Conservation (phyloP, 2,329 filamentous ascomycete genomes). For the Beauveria pseudobassiana region DNA sequence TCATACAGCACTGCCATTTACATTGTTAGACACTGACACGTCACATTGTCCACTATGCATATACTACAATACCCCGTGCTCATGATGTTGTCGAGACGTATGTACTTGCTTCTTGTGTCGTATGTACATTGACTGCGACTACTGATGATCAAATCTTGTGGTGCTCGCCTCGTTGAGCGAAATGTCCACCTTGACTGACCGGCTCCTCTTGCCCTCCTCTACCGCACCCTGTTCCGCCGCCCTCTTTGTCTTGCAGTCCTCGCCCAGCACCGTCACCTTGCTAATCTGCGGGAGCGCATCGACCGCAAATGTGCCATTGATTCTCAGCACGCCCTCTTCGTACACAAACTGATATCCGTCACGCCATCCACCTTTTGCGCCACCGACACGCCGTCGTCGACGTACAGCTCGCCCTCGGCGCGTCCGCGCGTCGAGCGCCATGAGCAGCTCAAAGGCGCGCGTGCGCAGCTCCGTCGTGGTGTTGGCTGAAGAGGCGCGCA, state of each 20-base stretch:
- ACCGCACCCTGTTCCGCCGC: not conserved
- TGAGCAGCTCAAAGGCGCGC: conserved; percentile 61
- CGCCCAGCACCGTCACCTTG: conserved; percentile 44
- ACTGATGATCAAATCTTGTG: not conserved
- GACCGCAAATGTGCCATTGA: conserved; percentile 49
- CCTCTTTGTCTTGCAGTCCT: conserved; percentile 9
- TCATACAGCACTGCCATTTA: not conserved
- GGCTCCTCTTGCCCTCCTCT: conserved; percentile 3
- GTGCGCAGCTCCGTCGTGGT: conserved; percentile 57
- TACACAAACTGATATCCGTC: conserved; percentile 54
- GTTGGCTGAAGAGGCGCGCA: conserved; percentile 47
- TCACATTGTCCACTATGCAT: no score
- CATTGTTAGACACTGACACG: not conserved
- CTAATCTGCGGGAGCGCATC: conserved; percentile 49
- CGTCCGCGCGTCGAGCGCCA: conserved; percentile 58
- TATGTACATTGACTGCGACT: no score
- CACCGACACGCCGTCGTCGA: conserved; percentile 66
- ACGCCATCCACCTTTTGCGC: conserved; percentile 61
- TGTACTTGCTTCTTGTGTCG: not conserved
- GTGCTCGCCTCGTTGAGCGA: conserved; percentile 14
- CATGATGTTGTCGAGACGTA: no score
- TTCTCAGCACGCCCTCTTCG: conserved; percentile 38
- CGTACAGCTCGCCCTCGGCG: conserved; percentile 58
- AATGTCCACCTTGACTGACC: conserved; percentile 10
- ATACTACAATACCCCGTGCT: no score